Conservation (phyloP, 192 early-diverging fungal genomes). For the Coemansia javaensis region DNA sequence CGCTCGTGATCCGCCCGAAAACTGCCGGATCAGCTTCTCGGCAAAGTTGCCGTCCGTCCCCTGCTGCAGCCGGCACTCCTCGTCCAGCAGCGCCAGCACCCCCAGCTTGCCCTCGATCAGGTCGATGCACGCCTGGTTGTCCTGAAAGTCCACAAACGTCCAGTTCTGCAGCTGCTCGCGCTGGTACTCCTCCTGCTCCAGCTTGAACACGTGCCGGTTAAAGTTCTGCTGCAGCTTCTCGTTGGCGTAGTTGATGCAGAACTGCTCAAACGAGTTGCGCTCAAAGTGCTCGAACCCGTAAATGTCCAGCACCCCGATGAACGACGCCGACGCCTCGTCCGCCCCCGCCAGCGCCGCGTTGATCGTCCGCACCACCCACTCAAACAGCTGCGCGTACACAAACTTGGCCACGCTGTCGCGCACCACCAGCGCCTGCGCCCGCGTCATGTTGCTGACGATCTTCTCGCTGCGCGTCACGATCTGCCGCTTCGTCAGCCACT, state of each 20-base stretch:
- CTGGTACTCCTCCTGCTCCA: conserved; percentile 98
- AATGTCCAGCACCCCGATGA: conserved; percentile 99
- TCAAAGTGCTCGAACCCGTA: conserved; percentile 99
- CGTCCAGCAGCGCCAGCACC: conserved; percentile 92
- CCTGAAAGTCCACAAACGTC: conserved; percentile 98
- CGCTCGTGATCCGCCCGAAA: conserved; percentile 35
- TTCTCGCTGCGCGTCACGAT: conserved; percentile 88
- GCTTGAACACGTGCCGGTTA: conserved; percentile 97
- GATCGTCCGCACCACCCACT: conserved; percentile 90
- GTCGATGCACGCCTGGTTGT: conserved; percentile 98
- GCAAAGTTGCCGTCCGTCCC: conserved; percentile 81
- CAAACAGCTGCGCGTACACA: conserved; percentile 92
- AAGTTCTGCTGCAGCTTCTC: conserved; percentile 99
- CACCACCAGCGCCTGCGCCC: conserved; percentile 68
- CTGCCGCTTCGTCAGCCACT: conserved; percentile 94
- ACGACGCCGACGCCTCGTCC: conserved; percentile 47
- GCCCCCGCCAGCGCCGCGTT: conserved; percentile 67
- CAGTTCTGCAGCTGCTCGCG: conserved; percentile 89
- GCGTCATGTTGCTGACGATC: conserved; percentile 75
- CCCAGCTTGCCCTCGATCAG: conserved; percentile 95
- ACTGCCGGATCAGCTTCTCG: conserved; percentile 86
- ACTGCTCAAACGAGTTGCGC: conserved; percentile 99
- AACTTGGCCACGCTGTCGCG: conserved; percentile 96
- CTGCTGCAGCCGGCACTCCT: conserved; percentile 82
- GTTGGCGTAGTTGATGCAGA: conserved; percentile 96